These are phyloP conservation scores for Globisporangium nagaii DNA, from an alignment of 352 stramenopile species.

Conservation along the genomic window DNA sequence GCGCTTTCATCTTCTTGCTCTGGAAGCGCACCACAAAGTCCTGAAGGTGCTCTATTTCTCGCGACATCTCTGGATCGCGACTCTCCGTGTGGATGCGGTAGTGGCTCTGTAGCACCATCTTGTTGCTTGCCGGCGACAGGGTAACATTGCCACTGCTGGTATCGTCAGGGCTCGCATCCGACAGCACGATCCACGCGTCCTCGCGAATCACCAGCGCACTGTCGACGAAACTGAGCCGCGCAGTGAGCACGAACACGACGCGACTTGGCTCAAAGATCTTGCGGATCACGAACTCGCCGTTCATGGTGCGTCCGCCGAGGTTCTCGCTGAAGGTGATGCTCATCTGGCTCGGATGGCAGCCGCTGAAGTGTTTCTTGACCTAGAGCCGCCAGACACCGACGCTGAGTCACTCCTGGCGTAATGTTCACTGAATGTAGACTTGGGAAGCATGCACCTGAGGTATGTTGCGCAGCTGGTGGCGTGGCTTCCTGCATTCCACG, in stretches of 20 bases:
- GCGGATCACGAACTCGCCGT: not conserved
- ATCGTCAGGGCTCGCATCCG: not conserved
- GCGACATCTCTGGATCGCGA: not conserved
- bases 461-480: not conserved
- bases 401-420: too few species aligned
- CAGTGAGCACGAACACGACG: not conserved
- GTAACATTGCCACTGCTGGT: not conserved
- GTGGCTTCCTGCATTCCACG: not conserved
- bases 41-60: not conserved
- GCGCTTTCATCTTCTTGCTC: not conserved
- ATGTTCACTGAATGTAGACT: too few species aligned
- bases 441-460: not conserved
- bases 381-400: not conserved
- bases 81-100: not conserved
- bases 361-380: not conserved
- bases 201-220: not conserved
- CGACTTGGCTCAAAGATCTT: not conserved
- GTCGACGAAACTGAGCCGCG: not conserved
- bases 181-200: not conserved
- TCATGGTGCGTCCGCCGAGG: not conserved
- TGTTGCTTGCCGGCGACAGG: not conserved
- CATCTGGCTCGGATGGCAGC: not conserved
- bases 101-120: not conserved
- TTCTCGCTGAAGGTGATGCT: not conserved
- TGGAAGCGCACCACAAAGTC: not conserved